Conservation (phyloP, 371 early-diverging fungal genomes). For the Mortierella sp. region DNA sequence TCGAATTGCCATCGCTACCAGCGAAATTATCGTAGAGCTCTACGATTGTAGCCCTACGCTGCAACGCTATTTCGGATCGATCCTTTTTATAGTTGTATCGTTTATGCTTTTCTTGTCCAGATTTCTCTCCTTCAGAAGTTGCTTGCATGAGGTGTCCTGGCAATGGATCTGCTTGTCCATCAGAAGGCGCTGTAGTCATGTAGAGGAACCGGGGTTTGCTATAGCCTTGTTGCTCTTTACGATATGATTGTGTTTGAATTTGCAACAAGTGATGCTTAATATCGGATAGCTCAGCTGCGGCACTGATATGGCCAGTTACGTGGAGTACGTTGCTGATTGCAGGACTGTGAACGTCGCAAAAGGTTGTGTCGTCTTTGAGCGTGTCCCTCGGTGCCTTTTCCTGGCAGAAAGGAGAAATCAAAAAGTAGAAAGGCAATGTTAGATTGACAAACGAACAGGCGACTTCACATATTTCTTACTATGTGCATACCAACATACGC, state of each 20-base stretch:
- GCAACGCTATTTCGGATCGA: neutral
- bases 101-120: neutral
- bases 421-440: neutral
- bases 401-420: neutral
- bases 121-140: neutral
- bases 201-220: neutral
- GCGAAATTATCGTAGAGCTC: neutral
- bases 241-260: too few relatives aligned
- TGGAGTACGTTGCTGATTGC: too few relatives aligned
- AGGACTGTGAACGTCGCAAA: too few relatives aligned
- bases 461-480: too few relatives aligned
- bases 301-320: too few relatives aligned
- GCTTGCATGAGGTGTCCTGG: neutral
- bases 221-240: too few relatives aligned
- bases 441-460: too few relatives aligned
- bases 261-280: too few relatives aligned
- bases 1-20: neutral
- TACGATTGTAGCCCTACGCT: neutral
- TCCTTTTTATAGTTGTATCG: neutral
- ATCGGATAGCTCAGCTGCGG: too few relatives aligned
- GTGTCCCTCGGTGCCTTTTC: neutral
- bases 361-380: too few relatives aligned
- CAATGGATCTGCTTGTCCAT: neutral
- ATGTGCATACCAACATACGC: too few relatives aligned
- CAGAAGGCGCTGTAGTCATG: neutral